phyloP scores from a whole-genome alignment of 2,329 filamentous ascomycete species.

The Zelopaecilomyces penicillatus region DNA sequence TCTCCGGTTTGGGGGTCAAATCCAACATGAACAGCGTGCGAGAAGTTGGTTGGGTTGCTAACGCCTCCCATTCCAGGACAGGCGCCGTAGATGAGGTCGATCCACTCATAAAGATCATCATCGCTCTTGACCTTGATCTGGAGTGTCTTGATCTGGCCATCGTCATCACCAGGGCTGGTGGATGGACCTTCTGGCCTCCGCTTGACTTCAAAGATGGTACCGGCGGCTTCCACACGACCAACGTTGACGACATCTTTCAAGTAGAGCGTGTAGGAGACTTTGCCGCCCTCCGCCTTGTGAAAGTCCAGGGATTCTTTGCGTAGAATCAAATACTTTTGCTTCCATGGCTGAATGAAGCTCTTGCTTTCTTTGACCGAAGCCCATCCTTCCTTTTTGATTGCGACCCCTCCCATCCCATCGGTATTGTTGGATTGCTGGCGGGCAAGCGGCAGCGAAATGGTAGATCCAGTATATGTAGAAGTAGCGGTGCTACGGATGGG shows the following conservation, averaged over 20 bases:
- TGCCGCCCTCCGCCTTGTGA: conserved; percentile 82
- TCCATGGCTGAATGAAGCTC: conserved; percentile 78
- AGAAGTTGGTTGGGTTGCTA: conserved; percentile 97
- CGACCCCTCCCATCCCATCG: conserved; percentile 58
- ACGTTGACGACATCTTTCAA: conserved; percentile 86
- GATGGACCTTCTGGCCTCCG: conserved; percentile 60
- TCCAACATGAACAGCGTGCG: conserved; percentile 91
- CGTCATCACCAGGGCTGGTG: conserved; percentile 66
- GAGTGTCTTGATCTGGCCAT: conserved; percentile 72
- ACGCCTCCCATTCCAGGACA: conserved; percentile 97
- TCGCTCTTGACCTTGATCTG: conserved; percentile 93
- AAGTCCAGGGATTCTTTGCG: conserved; percentile 92
- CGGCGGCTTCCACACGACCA: conserved; percentile 80
- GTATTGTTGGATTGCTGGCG: conserved; percentile 53
- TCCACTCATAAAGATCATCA: conserved; percentile 97
- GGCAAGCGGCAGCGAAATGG: conserved; percentile 62
- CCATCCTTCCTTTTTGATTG: conserved; percentile 73
- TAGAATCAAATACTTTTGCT: conserved; percentile 83
- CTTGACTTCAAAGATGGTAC: conserved; percentile 91
- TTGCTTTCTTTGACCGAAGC: conserved; percentile 85
- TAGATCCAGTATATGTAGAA: conserved; percentile 61
- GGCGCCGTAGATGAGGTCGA: conserved; percentile 93
- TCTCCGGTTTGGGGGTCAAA: conserved; percentile 93
- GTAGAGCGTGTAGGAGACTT: conserved; percentile 76
- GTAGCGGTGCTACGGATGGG: conserved; percentile 58